These are phyloP conservation scores for Neurospora sp. DNA, from an alignment of 495 filamentous ascomycete species.

Conservation along the genomic window DNA sequence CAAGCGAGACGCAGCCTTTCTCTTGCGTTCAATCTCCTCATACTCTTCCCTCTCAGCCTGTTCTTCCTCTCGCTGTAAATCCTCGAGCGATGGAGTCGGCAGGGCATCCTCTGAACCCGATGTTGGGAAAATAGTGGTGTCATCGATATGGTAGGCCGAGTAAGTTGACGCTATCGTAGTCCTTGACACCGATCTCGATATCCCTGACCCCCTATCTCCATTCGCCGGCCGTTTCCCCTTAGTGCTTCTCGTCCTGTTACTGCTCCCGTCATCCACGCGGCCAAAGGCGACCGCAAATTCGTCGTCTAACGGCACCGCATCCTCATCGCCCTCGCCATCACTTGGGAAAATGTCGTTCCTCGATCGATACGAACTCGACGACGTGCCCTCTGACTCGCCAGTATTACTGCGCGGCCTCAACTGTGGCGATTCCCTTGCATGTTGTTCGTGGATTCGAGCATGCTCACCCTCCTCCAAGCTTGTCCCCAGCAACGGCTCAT, in stretches of 20 bases:
- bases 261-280: slow-evolving; percentile 63
- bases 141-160: slow-evolving; percentile 21
- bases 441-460: slow-evolving; percentile 7
- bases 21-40: slow-evolving; percentile 54
- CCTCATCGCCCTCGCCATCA: slow-evolving; percentile 77
- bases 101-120: slow-evolving; percentile 18
- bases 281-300: slow-evolving; percentile 79
- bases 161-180: slow-evolving; percentile 42
- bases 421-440: slow-evolving; percentile 26
- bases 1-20: slow-evolving; percentile 60
- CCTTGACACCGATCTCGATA: slow-evolving; percentile 45
- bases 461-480: slow-evolving; percentile 39
- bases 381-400: slow-evolving; percentile 65
- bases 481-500: slow-evolving; percentile 59
- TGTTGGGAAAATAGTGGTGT: slow-evolving; percentile 15
- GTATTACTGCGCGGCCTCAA: slow-evolving; percentile 68
- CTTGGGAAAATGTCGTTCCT: slow-evolving; percentile 89
- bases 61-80: slow-evolving; percentile 71
- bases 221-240: slow-evolving; percentile 50
- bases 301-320: slow-evolving; percentile 87
- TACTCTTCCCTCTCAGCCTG: slow-evolving; percentile 58
- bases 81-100: slow-evolving; percentile 50
- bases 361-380: slow-evolving; percentile 79
- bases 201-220: slow-evolving; percentile 22
- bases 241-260: slow-evolving; percentile 52